Conservation (phyloP, 805 yeast species). For the Kluyveromyces nonfermentans region DNA sequence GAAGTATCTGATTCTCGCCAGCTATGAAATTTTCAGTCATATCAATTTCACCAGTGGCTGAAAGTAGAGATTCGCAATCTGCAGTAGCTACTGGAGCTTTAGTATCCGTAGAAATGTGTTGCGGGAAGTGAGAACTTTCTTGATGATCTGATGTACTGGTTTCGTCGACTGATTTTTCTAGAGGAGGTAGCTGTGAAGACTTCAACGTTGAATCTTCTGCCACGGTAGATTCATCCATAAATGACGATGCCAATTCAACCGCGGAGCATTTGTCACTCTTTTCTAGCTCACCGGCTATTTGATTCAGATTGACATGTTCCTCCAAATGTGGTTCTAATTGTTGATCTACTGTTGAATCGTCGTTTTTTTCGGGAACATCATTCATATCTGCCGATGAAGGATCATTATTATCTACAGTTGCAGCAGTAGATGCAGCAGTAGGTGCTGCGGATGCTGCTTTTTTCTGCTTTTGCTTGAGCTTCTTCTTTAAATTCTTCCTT, state of each 20-base stretch:
- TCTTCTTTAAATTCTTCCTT: conserved; percentile 29
- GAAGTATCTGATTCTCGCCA: not conserved
- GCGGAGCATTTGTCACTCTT: not conserved
- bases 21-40: not conserved
- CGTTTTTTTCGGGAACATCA: not conserved
- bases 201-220: too few species aligned
- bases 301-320: not conserved
- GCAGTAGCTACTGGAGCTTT: too few species aligned
- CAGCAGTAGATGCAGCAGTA: not conserved
- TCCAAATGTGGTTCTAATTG: not conserved
- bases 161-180: too few species aligned
- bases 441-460: conserved; percentile 14
- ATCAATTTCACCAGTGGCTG: not conserved
- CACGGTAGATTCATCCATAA: too few species aligned
- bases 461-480: conserved; percentile 26
- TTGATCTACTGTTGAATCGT: not conserved
- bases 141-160: too few species aligned
- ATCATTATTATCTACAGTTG: not conserved
- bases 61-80: too few species aligned
- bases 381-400: not conserved
- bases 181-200: too few species aligned
- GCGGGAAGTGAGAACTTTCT: too few species aligned
- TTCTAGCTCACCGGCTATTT: not conserved
- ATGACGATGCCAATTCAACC: not conserved
- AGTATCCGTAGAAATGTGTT: not conserved